A percentile compares a stretch with the other conserved stretches of the same genome.
Evolutionary conservation across 352 stramenopile genomes (phyloP).

Genomic region (Globisporangium mamillatum): DNA sequence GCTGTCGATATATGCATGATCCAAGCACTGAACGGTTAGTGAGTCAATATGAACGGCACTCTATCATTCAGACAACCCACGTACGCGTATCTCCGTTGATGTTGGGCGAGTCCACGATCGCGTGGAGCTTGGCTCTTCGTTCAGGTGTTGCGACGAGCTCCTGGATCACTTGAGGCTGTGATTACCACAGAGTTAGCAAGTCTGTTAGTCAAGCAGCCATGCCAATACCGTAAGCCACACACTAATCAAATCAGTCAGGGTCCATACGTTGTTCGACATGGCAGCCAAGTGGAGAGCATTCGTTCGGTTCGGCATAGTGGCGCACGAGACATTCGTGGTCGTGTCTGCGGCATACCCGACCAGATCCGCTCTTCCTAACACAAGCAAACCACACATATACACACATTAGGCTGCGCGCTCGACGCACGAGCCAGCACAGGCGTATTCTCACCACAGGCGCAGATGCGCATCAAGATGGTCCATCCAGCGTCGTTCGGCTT

Average conservation of each 20-base stretch:
- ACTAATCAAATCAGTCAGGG: not conserved
- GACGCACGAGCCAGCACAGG: not conserved
- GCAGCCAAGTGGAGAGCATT: constrained; percentile 76
- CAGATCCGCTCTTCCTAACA: constrained; percentile 60
- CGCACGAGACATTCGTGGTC: constrained; percentile 54
- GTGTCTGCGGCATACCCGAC: constrained; percentile 49
- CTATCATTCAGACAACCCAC: not conserved
- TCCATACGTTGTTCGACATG: constrained; percentile 66
- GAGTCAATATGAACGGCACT: not conserved
- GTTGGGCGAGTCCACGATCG: constrained; percentile 58
- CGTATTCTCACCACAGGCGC: constrained; percentile 49
- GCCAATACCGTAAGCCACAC: not conserved
- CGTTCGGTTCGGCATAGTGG: constrained; percentile 62
- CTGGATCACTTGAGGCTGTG: constrained; percentile 56
- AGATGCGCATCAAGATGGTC: constrained; percentile 81
- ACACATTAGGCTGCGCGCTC: not conserved
- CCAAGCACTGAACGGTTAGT: not conserved
- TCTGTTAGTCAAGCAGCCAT: not conserved
- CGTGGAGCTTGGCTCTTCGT: constrained; percentile 44
- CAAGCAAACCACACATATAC: constrained; percentile 4
- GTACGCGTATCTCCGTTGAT: constrained; percentile 76
- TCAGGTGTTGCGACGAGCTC: constrained; percentile 45
- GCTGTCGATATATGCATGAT: constrained; percentile 27
- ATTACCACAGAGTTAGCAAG: not conserved
- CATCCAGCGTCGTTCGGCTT: constrained; percentile 55